phyloP scores from a whole-genome alignment of 192 early-diverging fungal species.

The Coemansia nantahalensis region DNA sequence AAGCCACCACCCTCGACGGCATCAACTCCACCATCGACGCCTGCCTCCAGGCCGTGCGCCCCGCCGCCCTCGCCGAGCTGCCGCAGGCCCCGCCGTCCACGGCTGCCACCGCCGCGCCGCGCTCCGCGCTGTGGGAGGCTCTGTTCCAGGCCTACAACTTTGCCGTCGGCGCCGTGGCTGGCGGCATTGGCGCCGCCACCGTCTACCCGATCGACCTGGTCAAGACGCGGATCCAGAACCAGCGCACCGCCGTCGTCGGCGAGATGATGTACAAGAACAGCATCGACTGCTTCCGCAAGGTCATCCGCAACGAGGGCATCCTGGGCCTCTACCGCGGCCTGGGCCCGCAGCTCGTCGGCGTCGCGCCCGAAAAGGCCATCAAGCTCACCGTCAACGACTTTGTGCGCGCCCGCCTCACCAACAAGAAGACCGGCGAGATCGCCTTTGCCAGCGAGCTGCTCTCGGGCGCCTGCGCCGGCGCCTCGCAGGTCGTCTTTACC shows the following conservation, averaged over 20 bases:
- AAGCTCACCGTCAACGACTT: constrained; percentile 97
- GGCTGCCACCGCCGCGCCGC: neutral
- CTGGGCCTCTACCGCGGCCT: constrained; percentile 89
- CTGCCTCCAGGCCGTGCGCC: constrained; percentile 27
- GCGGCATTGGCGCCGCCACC: constrained; percentile 89
- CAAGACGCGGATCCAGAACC: constrained; percentile 99
- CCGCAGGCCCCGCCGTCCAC: constrained; percentile 4
- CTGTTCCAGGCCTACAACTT: constrained; percentile 70
- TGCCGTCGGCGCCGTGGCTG: constrained; percentile 81
- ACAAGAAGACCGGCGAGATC: constrained; percentile 73
- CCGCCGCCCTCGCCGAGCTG: constrained; percentile 12
- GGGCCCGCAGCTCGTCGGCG: constrained; percentile 88
- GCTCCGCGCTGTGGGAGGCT: constrained; percentile 39
- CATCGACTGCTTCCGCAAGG: constrained; percentile 94
- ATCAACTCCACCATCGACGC: constrained; percentile 18
- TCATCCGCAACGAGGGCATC: constrained; percentile 88
- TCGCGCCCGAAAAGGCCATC: constrained; percentile 98
- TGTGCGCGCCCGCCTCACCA: constrained; percentile 66
- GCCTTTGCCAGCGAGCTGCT: constrained; percentile 76
- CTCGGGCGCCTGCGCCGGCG: constrained; percentile 85
- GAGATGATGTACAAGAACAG: constrained; percentile 93
- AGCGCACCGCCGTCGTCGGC: constrained; percentile 85
- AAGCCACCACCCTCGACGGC: constrained; percentile 16
- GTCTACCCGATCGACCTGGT: constrained; percentile 98
- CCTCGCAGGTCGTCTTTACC: constrained; percentile 87